Evolutionary conservation across 305 asterid species (phyloP).

Genomic region (Fraxinus nigra): DNA sequence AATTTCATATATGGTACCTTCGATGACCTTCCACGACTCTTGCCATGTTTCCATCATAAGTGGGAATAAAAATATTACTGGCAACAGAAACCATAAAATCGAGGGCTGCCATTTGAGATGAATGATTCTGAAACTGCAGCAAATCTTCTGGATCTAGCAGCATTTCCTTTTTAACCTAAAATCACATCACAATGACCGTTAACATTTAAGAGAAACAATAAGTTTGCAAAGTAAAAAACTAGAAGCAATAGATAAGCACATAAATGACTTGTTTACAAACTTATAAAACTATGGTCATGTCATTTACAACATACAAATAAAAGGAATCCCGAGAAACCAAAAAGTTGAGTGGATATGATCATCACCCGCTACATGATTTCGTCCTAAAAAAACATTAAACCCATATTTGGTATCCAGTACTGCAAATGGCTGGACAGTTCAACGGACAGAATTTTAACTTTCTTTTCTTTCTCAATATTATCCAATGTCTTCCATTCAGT

Average conservation of each 20-base stretch:
- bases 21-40: constrained; percentile 98
- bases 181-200: not conserved
- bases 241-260: not conserved
- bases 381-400: not conserved
- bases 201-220: constrained; percentile 3
- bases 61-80: constrained; percentile 78
- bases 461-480: not conserved
- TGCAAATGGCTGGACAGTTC: not conserved
- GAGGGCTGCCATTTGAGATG: constrained; percentile 88
- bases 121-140: constrained; percentile 61
- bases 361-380: not conserved
- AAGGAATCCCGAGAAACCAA: not conserved
- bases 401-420: not conserved
- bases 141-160: constrained; percentile 68
- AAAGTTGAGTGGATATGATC: not conserved
- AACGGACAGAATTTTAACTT: not conserved
- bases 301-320: not conserved
- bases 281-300: not conserved
- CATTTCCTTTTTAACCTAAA: constrained; percentile 91
- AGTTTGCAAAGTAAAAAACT: not conserved
- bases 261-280: not conserved
- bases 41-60: constrained; percentile 99
- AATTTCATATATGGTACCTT: constrained; percentile 43
- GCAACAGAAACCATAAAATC: constrained; percentile 95
- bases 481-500: not conserved